Evolutionary conservation across 108 stramenopile genomes (phyloP), one percentile per base, ranked within the genome.

Genomic region (Cyclotella distinguenda): DNA sequence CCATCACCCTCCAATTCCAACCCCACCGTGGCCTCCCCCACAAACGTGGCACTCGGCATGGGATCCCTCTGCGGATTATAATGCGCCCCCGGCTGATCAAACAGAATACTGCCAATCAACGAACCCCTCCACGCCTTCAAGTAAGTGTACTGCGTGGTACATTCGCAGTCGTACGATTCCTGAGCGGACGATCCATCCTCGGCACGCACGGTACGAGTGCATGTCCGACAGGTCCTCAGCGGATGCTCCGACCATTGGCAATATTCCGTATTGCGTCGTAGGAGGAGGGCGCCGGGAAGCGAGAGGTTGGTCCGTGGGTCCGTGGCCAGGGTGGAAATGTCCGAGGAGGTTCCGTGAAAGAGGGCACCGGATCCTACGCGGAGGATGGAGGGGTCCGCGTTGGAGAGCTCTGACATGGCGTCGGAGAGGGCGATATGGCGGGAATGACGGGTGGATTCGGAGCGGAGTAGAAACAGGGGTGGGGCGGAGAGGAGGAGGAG

Each of bases 51-150:
- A 26, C 32, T 66, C 8, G 74, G 74, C 70, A 76, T 46, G 5
- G 74, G 74, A 70, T 76, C 74, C 34, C 74, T 39, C 31, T 64
- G 61, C 7, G 74, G 74, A 64, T 76, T 76, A 30, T 76, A 39
- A 71, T 76, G 74, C 6, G 74, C 74, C 6, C 64, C 74, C 8
- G 74, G 70, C 69, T 76, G 74, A 40, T 76, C 62, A 27, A 76
- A 76, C 27, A 76, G 25, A 13, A 71, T 25, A 16, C 50, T 53
- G 46, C 65, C 46, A 2, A 75, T 70, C 30, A 42, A 46, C 27
- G 32, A 45, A 38, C 12, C 31, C 39, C 52, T 62, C 74, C 74
- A 75, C 36, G 40, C 34, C 38, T 75, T 75, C 27, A 70, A 36
- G 61, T 75, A 75, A 64, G 63, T 40, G 61, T 75, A 75, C 9